Base-by-base conservation (phyloP, 805 yeast genomes). In the Candida pini region DNA sequence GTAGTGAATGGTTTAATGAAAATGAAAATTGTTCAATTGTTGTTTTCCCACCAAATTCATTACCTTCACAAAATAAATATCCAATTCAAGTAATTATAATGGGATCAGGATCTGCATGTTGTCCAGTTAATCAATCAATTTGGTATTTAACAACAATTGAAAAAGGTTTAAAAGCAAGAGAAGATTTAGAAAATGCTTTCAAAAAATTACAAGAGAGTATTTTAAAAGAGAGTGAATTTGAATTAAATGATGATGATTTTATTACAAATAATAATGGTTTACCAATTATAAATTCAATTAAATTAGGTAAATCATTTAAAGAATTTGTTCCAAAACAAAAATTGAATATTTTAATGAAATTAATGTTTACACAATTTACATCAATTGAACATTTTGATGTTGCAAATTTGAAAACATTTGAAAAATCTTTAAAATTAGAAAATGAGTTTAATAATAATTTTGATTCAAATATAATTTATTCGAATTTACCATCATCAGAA, bases 101-200 rank as follows among this genome's bases (percentile, higher is more conserved):
- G 68, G 95, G 95, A 33, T 78, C 88, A 6, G 92, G 87, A 9
- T 68, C 90, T 1, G 96, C 95, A 13, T 80, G 83, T 45, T 87
- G 95, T 46, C 94, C 96, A 2, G 56, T 56, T n/a, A 92, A 85
- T 28, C 89, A 88, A 49, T 76, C 90, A 36, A 75, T 89, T 35
- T 90, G 97, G 97, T 89, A 85, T 62, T 66, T 87, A 44, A 78
- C 89, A 26, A 80, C 95, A 3, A 73, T 76, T 38, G 94, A 84
- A 57, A 75, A 71, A 37, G 76, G 80, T 28, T 69, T 66, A 30
- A 72, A 75, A 42, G 96, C 89, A 4, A 76, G 82, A 47, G 65
- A 64, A 45, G 96, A 88, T 58, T 68, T 90, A 45, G 90, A 82
- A 54, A 69, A 78, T 34, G 97, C 96, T 6, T 71, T 84, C 38